Evolutionary conservation across 345 rosid genomes (phyloP).

Genomic region (Brassica nigra): DNA sequence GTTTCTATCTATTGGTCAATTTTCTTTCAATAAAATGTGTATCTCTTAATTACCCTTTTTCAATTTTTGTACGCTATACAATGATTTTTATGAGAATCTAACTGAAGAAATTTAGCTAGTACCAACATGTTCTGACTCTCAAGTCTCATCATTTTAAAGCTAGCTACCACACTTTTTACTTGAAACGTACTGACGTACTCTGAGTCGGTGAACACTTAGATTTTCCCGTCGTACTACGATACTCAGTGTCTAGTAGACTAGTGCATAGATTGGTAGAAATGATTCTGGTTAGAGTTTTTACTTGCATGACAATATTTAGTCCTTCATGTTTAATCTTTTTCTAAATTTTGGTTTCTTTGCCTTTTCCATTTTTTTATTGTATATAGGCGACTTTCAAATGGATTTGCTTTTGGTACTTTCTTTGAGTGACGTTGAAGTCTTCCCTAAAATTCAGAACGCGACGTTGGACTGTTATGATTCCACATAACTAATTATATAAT

Average conservation of each 20-base stretch:
- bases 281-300: conserved; percentile 11
- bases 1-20: background rate
- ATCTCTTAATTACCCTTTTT: background rate
- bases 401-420: conserved; percentile 39
- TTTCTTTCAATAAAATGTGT: background rate
- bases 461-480: conserved; percentile 42
- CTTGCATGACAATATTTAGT: background rate
- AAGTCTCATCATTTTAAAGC: conserved; percentile 23
- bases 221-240: conserved; percentile 21
- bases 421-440: conserved; percentile 43
- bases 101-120: background rate
- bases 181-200: conserved; percentile 20
- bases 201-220: background rate
- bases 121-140: conserved; percentile 12
- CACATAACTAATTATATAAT: conserved; percentile 11
- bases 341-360: background rate
- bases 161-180: conserved; percentile 20
- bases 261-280: background rate
- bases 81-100: conserved; percentile 17
- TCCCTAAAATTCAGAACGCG: conserved; percentile 23
- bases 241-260: conserved; percentile 11
- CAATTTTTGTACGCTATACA: background rate
- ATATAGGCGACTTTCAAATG: conserved; percentile 22
- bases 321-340: background rate
- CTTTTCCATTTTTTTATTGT: background rate